Conservation (phyloP, 139 green algal genomes). For the Chlamydomonas sphaeroides region DNA sequence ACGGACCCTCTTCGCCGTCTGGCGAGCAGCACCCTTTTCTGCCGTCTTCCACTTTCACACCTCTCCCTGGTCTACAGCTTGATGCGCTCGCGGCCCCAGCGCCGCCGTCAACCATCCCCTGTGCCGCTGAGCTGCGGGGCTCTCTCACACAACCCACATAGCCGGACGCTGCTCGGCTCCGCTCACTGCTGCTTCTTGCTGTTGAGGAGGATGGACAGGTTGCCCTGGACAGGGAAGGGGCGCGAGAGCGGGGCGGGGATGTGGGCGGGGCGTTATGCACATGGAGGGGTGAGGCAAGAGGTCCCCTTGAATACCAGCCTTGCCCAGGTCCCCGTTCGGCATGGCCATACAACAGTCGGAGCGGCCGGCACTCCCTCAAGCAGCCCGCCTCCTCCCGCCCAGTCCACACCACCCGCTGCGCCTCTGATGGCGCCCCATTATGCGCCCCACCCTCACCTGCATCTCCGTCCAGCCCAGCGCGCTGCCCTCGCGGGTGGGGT, state of each 20-base stretch:
- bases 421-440: neutral
- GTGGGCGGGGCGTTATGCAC: neutral
- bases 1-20: no score
- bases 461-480: slow-evolving; percentile 56
- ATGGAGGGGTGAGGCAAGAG: neutral
- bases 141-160: no score
- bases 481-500: slow-evolving; percentile 69
- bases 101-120: no score
- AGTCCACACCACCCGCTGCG: no score
- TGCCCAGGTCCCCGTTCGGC: no score
- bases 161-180: no score
- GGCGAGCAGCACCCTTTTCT: no score
- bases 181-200: slow-evolving; percentile 36
- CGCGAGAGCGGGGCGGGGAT: neutral
- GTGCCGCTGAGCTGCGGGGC: no score
- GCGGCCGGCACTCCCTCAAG: no score
- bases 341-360: neutral
- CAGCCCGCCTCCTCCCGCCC: neutral
- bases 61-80: no score
- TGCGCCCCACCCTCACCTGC: neutral
- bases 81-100: no score
- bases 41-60: no score
- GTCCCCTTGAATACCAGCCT: neutral
- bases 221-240: slow-evolving; percentile 10
- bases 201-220: slow-evolving; percentile 48